Base-by-base conservation (phyloP, 768 basidiomycete species). In the Tephrocybe sp. region DNA sequence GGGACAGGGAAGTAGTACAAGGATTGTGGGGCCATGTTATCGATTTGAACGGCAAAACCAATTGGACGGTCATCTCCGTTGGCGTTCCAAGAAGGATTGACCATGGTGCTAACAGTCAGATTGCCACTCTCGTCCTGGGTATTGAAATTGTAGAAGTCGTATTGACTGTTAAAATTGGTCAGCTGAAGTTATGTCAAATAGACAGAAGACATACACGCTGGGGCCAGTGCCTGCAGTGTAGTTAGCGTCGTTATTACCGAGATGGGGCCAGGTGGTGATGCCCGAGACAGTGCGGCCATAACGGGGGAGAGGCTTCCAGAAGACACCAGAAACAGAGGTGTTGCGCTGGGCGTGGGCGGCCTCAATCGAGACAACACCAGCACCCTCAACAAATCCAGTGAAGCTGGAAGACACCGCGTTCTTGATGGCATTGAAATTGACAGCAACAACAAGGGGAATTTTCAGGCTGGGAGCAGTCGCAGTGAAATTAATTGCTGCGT, bases 61-160 rank as follows among this genome's bases (percentile, higher is more conserved):
- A 83, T 63, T 8, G 81, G 83, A 2, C 77, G 71, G 51, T 77
- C 71, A 26, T 65, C 64, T 5, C 75, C 80, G 34, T 75, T 68
- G 2, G 75, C 70, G 57, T 85, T 85, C 41, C 79, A 64, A 0
- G 80, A 76, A 1, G 83, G 79, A 1, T 81, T 73, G 39, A 83
- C 70, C 40, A 68, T 67, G 8, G 78, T 69, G 9, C 71, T 78
- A 17, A 80, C 70, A 13, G 71, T 77, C 17, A 79, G 54, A 51
- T 79, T 83, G 17, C 74, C 74, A 41, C 56, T 61, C 19, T 63
- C 61, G 33, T 58, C 49, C 16, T 73, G 58, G 20, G 74, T 75
- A 66, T 80, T 76, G 73, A 85, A 84, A 49, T 69, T 79, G 66
- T 68, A 80, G 64, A 87, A 84, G 64, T 84, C 82, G 62, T 87